Evolutionary conservation across 306 rosid genomes (phyloP), one percentile per base, ranked within the genome.

Genomic region (Lablab purpureus): DNA sequence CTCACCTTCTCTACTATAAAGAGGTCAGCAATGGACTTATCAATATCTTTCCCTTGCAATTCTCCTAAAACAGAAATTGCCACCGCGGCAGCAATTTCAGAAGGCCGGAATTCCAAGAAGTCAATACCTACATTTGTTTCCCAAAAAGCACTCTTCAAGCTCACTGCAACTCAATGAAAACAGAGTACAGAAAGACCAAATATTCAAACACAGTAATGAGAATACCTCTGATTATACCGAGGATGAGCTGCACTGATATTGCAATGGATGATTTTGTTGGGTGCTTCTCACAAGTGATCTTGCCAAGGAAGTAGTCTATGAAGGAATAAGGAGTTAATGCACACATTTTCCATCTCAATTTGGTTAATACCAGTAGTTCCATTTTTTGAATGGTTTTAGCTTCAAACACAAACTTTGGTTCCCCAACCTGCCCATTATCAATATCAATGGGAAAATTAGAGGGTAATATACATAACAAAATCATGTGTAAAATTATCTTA

Each of bases 51-150:
- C 46, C 67, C 80, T 82, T 86, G 88, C 46, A 81, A 28, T 67
- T 88, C 94, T 79, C 82, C 85, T 62, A 89, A 76, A 55, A 87
- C 82, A 65, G 84, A 87, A 81, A 91, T 84, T 27, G 99, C 93
- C 71, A 95, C 96, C 2, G 94, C 94, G 25, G 97, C 91, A 28
- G 97, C 98, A 27, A 95, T 88, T 82, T 95, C 99, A 49, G 99
- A 95, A 71, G 97, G 91, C 82, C 77, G 85, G 88, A 91, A 95
- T 79, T 95, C 95, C 93, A 95, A 88, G 89, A 92, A 95, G 84
- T 95, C 94, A 73, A 95, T 84, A 70, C 95, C 99, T 95, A 90
- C 93, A 90, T 63, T 86, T 87, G 71, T 83, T 82, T 74, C 76
- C 88, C 88, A 83, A 62, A 34, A 74, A 80, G 74, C 70, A 82